A percentile compares a stretch with the other conserved stretches of the same genome.
Conservation (phyloP, 176 grass and related monocot genomes). For the Otatea glauca region DNA sequence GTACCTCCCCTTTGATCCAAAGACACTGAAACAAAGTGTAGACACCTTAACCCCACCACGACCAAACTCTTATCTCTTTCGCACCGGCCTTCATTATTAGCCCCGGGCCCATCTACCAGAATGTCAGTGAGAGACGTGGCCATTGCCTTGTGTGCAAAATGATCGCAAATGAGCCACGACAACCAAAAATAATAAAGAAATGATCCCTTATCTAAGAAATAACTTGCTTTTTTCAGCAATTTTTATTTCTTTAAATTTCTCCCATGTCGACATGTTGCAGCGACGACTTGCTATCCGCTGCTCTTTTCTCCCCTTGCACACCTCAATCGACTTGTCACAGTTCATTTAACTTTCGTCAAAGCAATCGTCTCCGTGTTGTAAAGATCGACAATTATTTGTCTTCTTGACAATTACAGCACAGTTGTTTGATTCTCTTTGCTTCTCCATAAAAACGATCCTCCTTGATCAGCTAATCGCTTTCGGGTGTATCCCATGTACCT, state of each 20-base stretch:
- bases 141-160: not conserved
- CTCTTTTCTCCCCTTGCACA: not conserved
- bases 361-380: not conserved
- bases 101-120: not conserved
- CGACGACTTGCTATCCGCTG: not conserved
- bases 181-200: no score
- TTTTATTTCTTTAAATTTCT: no score
- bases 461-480: not conserved
- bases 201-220: no score
- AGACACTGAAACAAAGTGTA: slow-evolving; percentile 16
- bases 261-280: slow-evolving; percentile 49
- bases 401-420: not conserved
- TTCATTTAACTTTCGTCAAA: not conserved
- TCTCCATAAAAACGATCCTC: not conserved
- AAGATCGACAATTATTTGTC: not conserved
- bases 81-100: slow-evolving; percentile 42
- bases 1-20: slow-evolving; percentile 7
- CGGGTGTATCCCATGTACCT: not conserved
- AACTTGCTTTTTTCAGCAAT: no score
- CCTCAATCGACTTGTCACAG: not conserved
- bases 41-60: slow-evolving; percentile 38
- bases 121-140: not conserved
- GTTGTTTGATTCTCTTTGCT: not conserved
- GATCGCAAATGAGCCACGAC: not conserved
- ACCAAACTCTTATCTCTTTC: slow-evolving; percentile 32